Conservation (phyloP, 495 filamentous ascomycete genomes). For the Penicillium daleae region DNA sequence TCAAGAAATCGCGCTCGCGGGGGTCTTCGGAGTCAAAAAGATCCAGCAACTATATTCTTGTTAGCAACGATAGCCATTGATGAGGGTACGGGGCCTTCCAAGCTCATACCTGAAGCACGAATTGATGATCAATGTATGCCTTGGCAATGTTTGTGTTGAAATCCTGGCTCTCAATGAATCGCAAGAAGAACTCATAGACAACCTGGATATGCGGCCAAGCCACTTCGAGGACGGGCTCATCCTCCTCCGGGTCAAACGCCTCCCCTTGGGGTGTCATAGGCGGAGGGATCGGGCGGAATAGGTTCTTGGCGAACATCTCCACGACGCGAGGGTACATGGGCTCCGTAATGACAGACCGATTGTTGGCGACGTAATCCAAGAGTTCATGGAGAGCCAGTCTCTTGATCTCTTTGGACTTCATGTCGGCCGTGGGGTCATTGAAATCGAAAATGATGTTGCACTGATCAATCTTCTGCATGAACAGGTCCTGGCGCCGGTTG, state of each 20-base stretch:
- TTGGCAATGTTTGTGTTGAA: slow-evolving; percentile 99
- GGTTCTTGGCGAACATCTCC: slow-evolving; percentile 99
- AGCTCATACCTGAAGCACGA: slow-evolving; percentile 79
- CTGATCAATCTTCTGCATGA: slow-evolving; percentile 99
- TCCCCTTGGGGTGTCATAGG: slow-evolving; percentile 97
- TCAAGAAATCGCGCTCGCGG: slow-evolving; percentile 94
- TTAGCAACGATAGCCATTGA: background rate
- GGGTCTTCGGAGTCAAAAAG: slow-evolving; percentile 99
- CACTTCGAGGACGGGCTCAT: slow-evolving; percentile 96
- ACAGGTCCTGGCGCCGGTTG: slow-evolving; percentile 92
- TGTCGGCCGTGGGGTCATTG: slow-evolving; percentile 96
- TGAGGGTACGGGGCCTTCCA: no score
- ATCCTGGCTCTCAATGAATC: slow-evolving; percentile 99
- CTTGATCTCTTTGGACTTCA: slow-evolving; percentile 99
- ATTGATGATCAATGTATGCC: slow-evolving; percentile 95
- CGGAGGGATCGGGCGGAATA: slow-evolving; percentile 95
- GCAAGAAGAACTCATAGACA: slow-evolving; percentile 98
- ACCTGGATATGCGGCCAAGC: slow-evolving; percentile 99
- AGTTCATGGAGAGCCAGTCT: slow-evolving; percentile 94
- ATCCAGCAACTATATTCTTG: slow-evolving; percentile 71
- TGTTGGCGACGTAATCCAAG: slow-evolving; percentile 97
- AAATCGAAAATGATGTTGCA: slow-evolving; percentile 99
- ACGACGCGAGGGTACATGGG: slow-evolving; percentile 99
- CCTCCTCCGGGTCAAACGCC: slow-evolving; percentile 98
- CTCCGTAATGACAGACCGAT: slow-evolving; percentile 96